Evolutionary conservation across 495 filamentous ascomycete genomes (phyloP).

Genomic region (Aspergillus baeticus): DNA sequence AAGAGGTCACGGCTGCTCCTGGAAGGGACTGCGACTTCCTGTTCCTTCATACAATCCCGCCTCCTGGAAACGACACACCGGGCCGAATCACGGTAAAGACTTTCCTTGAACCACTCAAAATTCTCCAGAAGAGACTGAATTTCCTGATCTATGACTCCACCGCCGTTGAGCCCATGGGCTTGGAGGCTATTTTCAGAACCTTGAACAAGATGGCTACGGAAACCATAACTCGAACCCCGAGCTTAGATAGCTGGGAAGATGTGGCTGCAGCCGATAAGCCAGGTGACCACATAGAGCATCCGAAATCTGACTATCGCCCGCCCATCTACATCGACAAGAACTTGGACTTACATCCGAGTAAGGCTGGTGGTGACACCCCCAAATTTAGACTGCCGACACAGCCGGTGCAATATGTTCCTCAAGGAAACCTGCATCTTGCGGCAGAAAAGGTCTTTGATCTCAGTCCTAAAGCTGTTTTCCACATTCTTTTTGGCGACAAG

Average conservation of each 20-base stretch:
- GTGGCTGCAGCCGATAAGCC: constrained; percentile 59
- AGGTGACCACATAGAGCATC: constrained; percentile 24
- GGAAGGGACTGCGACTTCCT: constrained; percentile 93
- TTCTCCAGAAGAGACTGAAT: constrained; percentile 81
- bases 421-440: constrained; percentile 67
- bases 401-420: constrained; percentile 78
- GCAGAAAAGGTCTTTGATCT: constrained; percentile 81
- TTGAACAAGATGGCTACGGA: constrained; percentile 69
- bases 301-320: constrained; percentile 54
- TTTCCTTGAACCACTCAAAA: constrained; percentile 81
- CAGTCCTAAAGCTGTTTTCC: constrained; percentile 89
- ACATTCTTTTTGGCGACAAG: constrained; percentile 93
- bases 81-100: constrained; percentile 82
- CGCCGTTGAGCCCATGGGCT: constrained; percentile 56
- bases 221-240: constrained; percentile 60
- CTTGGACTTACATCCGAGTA: constrained; percentile 49
- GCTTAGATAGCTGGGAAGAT: constrained; percentile 93
- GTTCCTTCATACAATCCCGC: constrained; percentile 75
- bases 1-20: constrained; percentile 84
- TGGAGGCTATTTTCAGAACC: constrained; percentile 64
- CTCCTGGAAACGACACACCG: constrained; percentile 58
- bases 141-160: constrained; percentile 76
- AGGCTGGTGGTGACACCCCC: constrained; percentile 47
- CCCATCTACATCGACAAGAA: constrained; percentile 63
- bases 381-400: constrained; percentile 85